Evolutionary conservation across 208 protist species (phyloP).

Genomic region (Crithidia thermophila): DNA sequence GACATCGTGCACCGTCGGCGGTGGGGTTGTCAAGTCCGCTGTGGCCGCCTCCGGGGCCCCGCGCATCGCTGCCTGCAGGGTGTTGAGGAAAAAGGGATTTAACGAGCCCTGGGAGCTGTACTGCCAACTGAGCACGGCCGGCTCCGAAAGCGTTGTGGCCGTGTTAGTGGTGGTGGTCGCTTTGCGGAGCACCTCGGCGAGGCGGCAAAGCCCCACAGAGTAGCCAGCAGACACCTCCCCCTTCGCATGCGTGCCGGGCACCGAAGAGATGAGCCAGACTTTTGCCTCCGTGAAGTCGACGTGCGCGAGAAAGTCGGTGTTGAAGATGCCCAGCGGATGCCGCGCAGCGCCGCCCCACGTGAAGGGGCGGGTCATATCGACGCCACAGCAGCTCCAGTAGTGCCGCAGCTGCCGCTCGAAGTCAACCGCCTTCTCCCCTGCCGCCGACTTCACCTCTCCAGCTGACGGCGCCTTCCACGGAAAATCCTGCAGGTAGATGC

Average conservation of each 20-base stretch:
- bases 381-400: constrained; percentile 23
- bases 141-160: too few species aligned
- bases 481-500: constrained; percentile 87
- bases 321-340: constrained; percentile 33
- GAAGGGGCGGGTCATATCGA: constrained; percentile 7
- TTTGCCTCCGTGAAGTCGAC: constrained; percentile 62
- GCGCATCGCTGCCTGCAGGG: constrained; percentile 47
- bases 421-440: constrained; percentile 25
- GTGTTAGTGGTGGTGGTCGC: neutral
- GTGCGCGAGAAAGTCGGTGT: constrained; percentile 42
- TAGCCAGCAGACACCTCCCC: constrained; percentile 33
- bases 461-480: constrained; percentile 23
- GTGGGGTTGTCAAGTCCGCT: neutral
- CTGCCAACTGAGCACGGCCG: constrained; percentile 67
- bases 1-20: constrained; percentile 27
- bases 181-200: constrained; percentile 38
- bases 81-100: constrained; percentile 51
- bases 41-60: constrained; percentile 2
- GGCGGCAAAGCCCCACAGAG: constrained; percentile 33
- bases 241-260: constrained; percentile 55
- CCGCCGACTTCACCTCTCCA: neutral
- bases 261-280: constrained; percentile 67
- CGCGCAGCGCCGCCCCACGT: constrained; percentile 3
- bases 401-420: constrained; percentile 51
- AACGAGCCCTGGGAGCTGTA: constrained; percentile 84